Conservation (phyloP, 345 rosid species). For the Brassica juncea region DNA sequence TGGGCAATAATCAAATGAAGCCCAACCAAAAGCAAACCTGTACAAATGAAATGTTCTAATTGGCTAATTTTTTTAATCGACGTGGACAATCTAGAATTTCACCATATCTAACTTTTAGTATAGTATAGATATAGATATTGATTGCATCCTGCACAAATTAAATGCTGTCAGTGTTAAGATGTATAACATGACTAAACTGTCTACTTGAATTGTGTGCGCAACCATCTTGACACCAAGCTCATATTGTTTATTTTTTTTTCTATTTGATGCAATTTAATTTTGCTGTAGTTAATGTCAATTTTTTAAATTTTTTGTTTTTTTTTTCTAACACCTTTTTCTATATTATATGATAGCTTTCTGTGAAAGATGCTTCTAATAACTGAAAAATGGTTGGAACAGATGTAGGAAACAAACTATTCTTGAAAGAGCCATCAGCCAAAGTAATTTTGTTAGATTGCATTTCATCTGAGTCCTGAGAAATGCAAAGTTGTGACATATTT, state of each 20-base stretch:
- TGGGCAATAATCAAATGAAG: too few species aligned
- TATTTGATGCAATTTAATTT: neutral
- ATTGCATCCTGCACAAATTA: too few species aligned
- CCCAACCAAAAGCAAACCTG: too few species aligned
- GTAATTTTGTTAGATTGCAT: conserved; percentile 65
- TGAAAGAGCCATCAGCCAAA: conserved; percentile 85
- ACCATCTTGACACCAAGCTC: too few species aligned
- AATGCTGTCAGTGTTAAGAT: too few species aligned
- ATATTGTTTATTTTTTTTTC: neutral
- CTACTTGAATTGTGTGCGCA: too few species aligned
- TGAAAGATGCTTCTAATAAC: conserved; percentile 80
- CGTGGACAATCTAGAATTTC: too few species aligned
- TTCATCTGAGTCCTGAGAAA: conserved; percentile 51
- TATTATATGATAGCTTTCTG: conserved; percentile 59
- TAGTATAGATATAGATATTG: too few species aligned
- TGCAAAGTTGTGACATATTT: conserved; percentile 80
- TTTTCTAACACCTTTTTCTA: conserved; percentile 6
- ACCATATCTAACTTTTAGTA: too few species aligned
- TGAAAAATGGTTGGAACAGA: conserved; percentile 74
- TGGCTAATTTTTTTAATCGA: too few species aligned
- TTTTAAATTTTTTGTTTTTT: neutral
- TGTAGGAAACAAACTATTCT: conserved; percentile 59
- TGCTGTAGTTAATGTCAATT: neutral
- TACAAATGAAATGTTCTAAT: too few species aligned
- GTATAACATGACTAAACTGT: too few species aligned